Conservation (phyloP, 129 eudicot genomes). For the Centaurea solstitialis region DNA sequence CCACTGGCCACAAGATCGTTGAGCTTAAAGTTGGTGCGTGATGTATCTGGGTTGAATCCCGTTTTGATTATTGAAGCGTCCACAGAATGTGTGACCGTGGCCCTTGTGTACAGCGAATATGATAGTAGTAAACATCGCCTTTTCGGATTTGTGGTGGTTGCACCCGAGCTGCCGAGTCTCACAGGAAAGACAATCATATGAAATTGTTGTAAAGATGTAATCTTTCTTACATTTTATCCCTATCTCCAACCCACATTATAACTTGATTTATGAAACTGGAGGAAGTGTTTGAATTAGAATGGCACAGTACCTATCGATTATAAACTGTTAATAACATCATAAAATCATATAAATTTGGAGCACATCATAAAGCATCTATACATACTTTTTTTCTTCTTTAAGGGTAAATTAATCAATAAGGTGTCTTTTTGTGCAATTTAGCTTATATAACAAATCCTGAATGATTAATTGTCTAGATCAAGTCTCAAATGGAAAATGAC, state of each 20-base stretch:
- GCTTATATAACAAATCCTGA: too few relatives aligned
- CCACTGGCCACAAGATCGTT: slow-evolving; percentile 33
- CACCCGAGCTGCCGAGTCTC: slow-evolving; percentile 15
- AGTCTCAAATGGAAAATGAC: too few relatives aligned
- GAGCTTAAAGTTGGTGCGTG: slow-evolving; percentile 55
- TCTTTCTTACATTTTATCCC: not conserved
- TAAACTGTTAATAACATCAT: not conserved
- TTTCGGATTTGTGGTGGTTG: slow-evolving; percentile 6
- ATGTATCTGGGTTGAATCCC: slow-evolving; percentile 61
- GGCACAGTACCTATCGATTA: not conserved
- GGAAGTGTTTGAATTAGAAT: not conserved
- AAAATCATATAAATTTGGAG: not conserved
- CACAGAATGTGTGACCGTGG: slow-evolving; percentile 18
- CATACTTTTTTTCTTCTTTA: too few relatives aligned
- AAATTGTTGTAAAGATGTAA: not conserved
- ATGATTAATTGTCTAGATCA: too few relatives aligned
- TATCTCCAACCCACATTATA: not conserved
- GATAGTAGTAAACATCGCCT: not conserved
- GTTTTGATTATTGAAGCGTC: slow-evolving; percentile 72
- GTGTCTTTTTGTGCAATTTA: not conserved
- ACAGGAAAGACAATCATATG: slow-evolving; percentile 15
- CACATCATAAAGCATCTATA: not conserved
- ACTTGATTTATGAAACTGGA: not conserved
- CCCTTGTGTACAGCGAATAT: slow-evolving; percentile 9
- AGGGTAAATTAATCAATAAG: too few relatives aligned